Percentiles rank a stretch among this genome's conserved stretches.
Evolutionary conservation across 148 eudicot species (phyloP).

Genomic region (Camellia japonica): DNA sequence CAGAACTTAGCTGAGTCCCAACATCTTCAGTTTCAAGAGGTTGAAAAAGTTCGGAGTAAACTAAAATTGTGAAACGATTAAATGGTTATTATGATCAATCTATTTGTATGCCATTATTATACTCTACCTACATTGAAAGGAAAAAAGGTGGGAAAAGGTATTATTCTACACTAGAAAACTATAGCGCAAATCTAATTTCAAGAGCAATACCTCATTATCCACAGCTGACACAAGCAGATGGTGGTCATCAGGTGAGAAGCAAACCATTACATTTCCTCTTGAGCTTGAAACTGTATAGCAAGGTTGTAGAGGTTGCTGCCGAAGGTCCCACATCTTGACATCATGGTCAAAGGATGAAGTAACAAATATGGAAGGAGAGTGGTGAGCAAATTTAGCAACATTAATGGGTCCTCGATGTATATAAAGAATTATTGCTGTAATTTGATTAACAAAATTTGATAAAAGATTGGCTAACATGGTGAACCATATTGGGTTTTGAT

Average conservation of each 20-base stretch:
- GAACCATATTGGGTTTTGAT: neutral
- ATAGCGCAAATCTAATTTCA: neutral
- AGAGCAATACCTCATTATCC: slow-evolving; percentile 64
- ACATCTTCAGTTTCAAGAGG: neutral
- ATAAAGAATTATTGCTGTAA: no score
- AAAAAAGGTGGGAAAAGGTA: neutral
- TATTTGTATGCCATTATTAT: no score
- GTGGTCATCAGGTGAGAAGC: slow-evolving; percentile 74
- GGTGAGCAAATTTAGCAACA: slow-evolving; percentile 71
- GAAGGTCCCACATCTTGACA: slow-evolving; percentile 82
- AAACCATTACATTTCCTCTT: slow-evolving; percentile 85
- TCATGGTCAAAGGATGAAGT: slow-evolving; percentile 78
- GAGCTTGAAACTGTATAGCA: slow-evolving; percentile 71
- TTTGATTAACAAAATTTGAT: no score
- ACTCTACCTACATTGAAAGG: no score
- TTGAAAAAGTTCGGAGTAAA: neutral
- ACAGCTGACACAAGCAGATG: slow-evolving; percentile 78
- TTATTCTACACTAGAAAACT: neutral
- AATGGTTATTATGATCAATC: neutral
- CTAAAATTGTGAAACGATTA: neutral
- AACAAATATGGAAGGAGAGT: slow-evolving; percentile 66
- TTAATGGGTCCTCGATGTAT: slow-evolving; percentile 50
- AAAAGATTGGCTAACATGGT: neutral
- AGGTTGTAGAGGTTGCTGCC: slow-evolving; percentile 48
- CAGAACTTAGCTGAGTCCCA: neutral